Conservation (phyloP, 768 basidiomycete genomes). For the Leccinum fibrillosum region DNA sequence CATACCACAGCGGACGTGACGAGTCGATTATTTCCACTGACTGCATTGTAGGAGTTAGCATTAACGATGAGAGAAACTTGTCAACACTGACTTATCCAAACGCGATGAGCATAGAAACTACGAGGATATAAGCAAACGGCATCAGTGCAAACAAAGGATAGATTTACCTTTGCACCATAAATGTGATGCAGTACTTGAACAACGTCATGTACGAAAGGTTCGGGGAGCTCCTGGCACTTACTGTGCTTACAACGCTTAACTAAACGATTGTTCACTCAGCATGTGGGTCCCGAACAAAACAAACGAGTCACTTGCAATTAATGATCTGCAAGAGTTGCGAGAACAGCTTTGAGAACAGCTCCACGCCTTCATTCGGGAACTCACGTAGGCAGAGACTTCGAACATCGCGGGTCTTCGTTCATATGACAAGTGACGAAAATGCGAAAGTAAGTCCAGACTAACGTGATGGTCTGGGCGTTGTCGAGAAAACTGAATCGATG, state of each 20-base stretch:
- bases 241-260: background rate
- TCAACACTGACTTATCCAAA: conserved; percentile 23
- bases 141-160: background rate
- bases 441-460: background rate
- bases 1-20: conserved; percentile 17
- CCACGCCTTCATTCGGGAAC: background rate
- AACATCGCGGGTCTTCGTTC: background rate
- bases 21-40: conserved; percentile 16
- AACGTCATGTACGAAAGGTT: background rate
- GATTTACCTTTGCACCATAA: conserved; percentile 21
- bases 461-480: background rate
- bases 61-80: background rate
- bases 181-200: conserved; percentile 15
- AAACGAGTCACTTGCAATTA: background rate
- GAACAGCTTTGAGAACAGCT: background rate
- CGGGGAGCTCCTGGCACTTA: background rate
- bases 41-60: conserved; percentile 2
- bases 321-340: background rate
- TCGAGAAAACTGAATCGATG: conserved; percentile 6
- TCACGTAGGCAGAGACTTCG: conserved; percentile 1
- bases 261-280: background rate
- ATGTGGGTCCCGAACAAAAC: background rate
- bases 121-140: background rate
- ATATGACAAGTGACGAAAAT: conserved; percentile 11
- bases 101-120: conserved; percentile 26